Conservation (phyloP, 192 early-diverging fungal species). For the Umbelopsis isabellina region DNA sequence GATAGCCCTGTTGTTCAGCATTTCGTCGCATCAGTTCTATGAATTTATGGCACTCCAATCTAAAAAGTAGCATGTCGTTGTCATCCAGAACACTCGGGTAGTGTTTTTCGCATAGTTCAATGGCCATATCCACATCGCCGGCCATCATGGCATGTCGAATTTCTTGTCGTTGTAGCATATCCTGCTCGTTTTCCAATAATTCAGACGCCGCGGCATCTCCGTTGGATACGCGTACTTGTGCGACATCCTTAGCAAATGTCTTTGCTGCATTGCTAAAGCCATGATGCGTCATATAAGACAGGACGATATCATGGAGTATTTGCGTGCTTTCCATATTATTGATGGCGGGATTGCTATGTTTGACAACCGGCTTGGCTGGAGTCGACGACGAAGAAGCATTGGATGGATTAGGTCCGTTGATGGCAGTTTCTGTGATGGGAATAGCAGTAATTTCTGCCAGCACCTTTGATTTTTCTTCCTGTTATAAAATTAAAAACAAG, state of each 20-base stretch:
- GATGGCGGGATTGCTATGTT: background rate
- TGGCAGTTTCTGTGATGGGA: background rate
- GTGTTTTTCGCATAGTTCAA: constrained; percentile 62
- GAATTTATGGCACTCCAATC: constrained; percentile 83
- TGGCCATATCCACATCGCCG: constrained; percentile 79
- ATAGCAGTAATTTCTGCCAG: background rate
- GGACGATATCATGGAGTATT: constrained; percentile 52
- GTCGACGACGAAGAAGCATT: background rate
- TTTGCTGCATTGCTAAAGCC: constrained; percentile 68
- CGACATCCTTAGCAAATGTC: constrained; percentile 51
- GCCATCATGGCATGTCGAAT: constrained; percentile 57
- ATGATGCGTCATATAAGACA: constrained; percentile 80
- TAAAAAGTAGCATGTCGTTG: constrained; percentile 72
- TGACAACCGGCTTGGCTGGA: background rate
- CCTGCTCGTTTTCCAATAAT: background rate
- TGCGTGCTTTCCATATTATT: constrained; percentile 12
- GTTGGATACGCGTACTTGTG: background rate
- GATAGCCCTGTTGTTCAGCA: constrained; percentile 11
- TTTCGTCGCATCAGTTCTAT: constrained; percentile 75
- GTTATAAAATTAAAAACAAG: too few species aligned
- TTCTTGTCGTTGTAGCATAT: constrained; percentile 29
- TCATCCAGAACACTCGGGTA: constrained; percentile 70
- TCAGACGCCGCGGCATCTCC: background rate
- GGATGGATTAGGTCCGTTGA: background rate
- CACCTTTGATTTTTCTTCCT: constrained; percentile 6